Percentiles rank a stretch among this genome's conserved stretches.
phyloP scores from a whole-genome alignment of 208 protist species.

The Acanthamoeba quina region DNA sequence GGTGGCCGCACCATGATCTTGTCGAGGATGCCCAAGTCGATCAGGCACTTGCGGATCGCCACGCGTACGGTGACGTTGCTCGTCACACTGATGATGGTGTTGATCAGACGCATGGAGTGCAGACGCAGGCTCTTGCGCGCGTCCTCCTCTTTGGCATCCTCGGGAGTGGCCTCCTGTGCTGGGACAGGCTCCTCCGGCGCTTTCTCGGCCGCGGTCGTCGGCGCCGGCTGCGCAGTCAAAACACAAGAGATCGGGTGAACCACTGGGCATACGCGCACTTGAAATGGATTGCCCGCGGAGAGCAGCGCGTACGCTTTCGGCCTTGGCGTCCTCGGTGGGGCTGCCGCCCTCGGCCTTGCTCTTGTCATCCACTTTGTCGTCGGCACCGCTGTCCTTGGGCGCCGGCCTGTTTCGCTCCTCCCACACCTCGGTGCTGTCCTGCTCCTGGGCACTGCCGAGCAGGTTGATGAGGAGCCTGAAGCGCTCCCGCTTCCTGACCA shows the following conservation, averaged over 20 bases:
- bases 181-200: background rate
- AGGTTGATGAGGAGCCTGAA: conserved; percentile 46
- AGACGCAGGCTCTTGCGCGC: conserved; percentile 13
- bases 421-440: conserved; percentile 61
- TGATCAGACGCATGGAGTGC: conserved; percentile 28
- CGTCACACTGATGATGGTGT: conserved; percentile 44
- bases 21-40: conserved; percentile 56
- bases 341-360: background rate
- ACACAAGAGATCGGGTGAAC: background rate
- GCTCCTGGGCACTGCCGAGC: conserved; percentile 2
- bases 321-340: background rate
- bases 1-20: background rate
- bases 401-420: conserved; percentile 12
- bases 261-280: too few species aligned
- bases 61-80: conserved; percentile 40
- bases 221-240: background rate
- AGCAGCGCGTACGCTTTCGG: too few species aligned
- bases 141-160: background rate
- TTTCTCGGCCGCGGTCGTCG: background rate
- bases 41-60: conserved; percentile 46
- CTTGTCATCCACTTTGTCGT: background rate
- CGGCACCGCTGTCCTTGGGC: background rate
- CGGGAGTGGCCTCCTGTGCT: background rate
- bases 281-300: too few species aligned
- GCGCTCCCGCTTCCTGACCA: conserved; percentile 30